Percentiles rank a stretch among this genome's conserved stretches.
phyloP scores from a whole-genome alignment of 805 yeast genomes.

The Naumovozyma dairenensis region DNA sequence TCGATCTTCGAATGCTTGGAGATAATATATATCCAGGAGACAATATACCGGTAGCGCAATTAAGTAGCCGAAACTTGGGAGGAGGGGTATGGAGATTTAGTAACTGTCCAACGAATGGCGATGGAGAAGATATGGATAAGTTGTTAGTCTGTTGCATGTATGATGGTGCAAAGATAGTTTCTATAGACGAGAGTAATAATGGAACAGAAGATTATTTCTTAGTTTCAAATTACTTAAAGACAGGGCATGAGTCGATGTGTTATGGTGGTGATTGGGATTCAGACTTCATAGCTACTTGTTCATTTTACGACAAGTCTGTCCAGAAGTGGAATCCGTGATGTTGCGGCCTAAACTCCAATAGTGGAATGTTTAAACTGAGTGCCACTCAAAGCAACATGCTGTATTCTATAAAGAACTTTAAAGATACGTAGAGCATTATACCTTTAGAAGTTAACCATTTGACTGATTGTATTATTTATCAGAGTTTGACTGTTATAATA shows the following conservation, averaged over 20 bases:
- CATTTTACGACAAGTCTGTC: slow-evolving; percentile 79
- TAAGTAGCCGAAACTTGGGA: slow-evolving; percentile 44
- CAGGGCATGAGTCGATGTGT: slow-evolving; percentile 83
- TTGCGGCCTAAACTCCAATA: too few relatives aligned
- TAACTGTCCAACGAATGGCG: slow-evolving; percentile 40
- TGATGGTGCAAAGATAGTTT: slow-evolving; percentile 74
- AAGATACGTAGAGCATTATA: too few relatives aligned
- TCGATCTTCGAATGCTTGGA: slow-evolving; percentile 57
- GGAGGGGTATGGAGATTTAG: slow-evolving; percentile 95
- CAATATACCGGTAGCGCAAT: slow-evolving; percentile 39
- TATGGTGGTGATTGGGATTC: slow-evolving; percentile 87
- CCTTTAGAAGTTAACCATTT: too few relatives aligned
- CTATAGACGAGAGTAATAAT: slow-evolving; percentile 24
- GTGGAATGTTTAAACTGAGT: too few relatives aligned
- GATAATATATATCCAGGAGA: slow-evolving; percentile 37
- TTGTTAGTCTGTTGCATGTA: slow-evolving; percentile 89
- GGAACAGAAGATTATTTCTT: slow-evolving; percentile 29
- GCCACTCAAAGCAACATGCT: too few relatives aligned
- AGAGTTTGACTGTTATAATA: too few relatives aligned
- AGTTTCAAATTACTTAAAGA: slow-evolving; percentile 33
- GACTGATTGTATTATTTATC: too few relatives aligned
- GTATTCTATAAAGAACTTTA: too few relatives aligned
- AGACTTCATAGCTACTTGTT: slow-evolving; percentile 65
- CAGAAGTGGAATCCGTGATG: slow-evolving; percentile 53
- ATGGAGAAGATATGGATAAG: slow-evolving; percentile 22